Conservation (phyloP, 371 early-diverging fungal species). For the Agmasoma carcini region DNA sequence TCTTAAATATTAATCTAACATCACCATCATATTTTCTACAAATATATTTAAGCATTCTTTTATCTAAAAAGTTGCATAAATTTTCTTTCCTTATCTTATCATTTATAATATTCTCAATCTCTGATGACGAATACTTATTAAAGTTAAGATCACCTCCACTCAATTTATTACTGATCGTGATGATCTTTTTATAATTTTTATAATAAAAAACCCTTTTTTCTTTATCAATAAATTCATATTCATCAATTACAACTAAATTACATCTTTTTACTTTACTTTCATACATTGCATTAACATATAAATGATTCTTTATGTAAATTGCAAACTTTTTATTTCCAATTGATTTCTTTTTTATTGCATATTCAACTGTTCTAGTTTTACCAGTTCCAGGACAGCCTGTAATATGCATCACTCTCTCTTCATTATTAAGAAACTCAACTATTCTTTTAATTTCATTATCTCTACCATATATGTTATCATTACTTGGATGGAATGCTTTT, state of each 20-base stretch:
- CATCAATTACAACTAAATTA: conserved; percentile 40
- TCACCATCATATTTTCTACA: conserved; percentile 35
- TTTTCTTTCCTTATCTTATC: conserved; percentile 23
- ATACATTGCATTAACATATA: neutral
- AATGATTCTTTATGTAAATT: neutral
- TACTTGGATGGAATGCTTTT: too few relatives aligned
- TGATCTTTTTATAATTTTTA: conserved; percentile 25
- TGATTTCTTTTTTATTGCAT: neutral
- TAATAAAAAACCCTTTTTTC: conserved; percentile 21
- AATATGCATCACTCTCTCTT: conserved; percentile 33
- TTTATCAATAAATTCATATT: conserved; percentile 41
- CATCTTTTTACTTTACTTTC: neutral
- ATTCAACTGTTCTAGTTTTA: conserved; percentile 34
- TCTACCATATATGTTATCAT: conserved; percentile 34
- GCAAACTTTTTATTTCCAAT: too few relatives aligned
- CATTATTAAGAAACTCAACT: conserved; percentile 23
- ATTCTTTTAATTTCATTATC: conserved; percentile 24
- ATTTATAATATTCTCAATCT: conserved; percentile 34
- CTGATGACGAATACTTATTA: conserved; percentile 32
- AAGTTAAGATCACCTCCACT: conserved; percentile 16
- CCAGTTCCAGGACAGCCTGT: conserved; percentile 49
- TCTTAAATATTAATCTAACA: conserved; percentile 30
- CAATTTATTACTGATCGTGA: conserved; percentile 37
- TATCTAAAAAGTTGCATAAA: neutral
- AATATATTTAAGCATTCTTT: conserved; percentile 4